Evolutionary conservation across 208 protist genomes (phyloP), one percentile per base, ranked within the genome.

Genomic region (Trypanosoma avium): DNA sequence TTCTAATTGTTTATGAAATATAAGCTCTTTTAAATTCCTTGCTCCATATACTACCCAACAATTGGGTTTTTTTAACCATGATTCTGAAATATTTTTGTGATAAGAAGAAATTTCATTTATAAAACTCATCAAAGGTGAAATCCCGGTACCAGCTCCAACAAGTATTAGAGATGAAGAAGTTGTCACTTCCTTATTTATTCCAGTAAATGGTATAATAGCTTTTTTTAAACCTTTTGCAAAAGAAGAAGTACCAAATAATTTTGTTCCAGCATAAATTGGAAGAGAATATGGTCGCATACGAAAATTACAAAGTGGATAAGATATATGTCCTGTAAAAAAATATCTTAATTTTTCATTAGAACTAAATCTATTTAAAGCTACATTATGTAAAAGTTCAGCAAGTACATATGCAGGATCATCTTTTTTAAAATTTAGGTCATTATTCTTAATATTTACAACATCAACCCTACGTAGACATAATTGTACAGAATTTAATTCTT

Each of bases 41-140:
- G 73, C 84, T 17, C 89, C 89, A 61, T 95, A 93, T 27, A 90
- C 69, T 4, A 90, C 75, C 78, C 76, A 88, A 42, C 77, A 88
- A n/a, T 73, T 67, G 30, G 77, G 79, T 0, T 68, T 69, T 26
- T 6, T 9, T n/a, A 42, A 3, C 57, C 8, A 24, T 43, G 9
- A 55, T 7, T 8, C n/a, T n/a, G 43, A 27, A 36, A n/a, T n/a
- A 24, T n/a, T 38, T 29, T 66, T 52, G 19, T 73, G 78, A 12
- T 59, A 59, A 30, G 64, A 48, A 49, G 74, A 12, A 26, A 92
- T 73, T 52, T 83, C 73, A n/a, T 75, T 40, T 48, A 95, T 76
- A 29, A 75, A 86, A 40, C 78, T 79, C 35, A 93, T 80, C 40
- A 93, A 66, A 24, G 90, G 90, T 12, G 80, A 84, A 54, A 95